Conservation (phyloP, 2,329 filamentous ascomycete species). For the Cercospora beticola region DNA sequence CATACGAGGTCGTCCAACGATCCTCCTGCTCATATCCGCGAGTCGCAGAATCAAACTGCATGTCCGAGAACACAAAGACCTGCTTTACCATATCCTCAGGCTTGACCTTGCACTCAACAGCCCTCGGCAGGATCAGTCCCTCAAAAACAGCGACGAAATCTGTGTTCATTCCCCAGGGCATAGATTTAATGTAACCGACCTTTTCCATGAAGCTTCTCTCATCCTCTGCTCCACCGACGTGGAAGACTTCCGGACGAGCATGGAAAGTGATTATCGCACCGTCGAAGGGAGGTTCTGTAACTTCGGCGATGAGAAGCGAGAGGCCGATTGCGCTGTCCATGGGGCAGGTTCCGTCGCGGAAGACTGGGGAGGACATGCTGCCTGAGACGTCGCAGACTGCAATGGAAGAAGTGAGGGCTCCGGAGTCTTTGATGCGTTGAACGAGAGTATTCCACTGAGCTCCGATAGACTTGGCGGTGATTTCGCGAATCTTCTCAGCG, state of each 20-base stretch:
- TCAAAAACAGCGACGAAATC: conserved; percentile 58
- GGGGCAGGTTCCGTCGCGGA: conserved; percentile 50
- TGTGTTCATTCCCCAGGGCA: conserved; percentile 49
- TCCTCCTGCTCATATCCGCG: background rate
- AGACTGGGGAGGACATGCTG: conserved; percentile 48
- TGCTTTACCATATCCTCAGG: conserved; percentile 62
- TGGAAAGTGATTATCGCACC: conserved; percentile 59
- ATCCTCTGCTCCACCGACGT: conserved; percentile 42
- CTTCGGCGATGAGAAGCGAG: conserved; percentile 56
- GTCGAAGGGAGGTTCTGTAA: conserved; percentile 54
- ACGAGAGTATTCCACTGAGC: conserved; percentile 60
- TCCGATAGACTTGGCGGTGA: conserved; percentile 45
- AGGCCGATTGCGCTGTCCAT: conserved; percentile 58
- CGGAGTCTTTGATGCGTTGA: conserved; percentile 57
- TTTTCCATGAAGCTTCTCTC: conserved; percentile 46
- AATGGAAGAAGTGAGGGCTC: conserved; percentile 54
- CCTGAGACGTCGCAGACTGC: conserved; percentile 60
- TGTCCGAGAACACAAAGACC: conserved; percentile 61
- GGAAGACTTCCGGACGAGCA: conserved; percentile 42
- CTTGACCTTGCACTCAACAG: conserved; percentile 50
- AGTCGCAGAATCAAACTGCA: conserved; percentile 56
- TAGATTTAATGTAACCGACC: conserved; percentile 34
- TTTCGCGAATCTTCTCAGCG: conserved; percentile 33
- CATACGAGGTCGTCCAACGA: conserved; percentile 50
- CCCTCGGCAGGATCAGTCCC: conserved; percentile 56